Percentiles rank a stretch among this genome's conserved stretches.
These are phyloP conservation scores for Leonotis leonurus DNA, from an alignment of 257 asterid genomes.

Conservation along the genomic window DNA sequence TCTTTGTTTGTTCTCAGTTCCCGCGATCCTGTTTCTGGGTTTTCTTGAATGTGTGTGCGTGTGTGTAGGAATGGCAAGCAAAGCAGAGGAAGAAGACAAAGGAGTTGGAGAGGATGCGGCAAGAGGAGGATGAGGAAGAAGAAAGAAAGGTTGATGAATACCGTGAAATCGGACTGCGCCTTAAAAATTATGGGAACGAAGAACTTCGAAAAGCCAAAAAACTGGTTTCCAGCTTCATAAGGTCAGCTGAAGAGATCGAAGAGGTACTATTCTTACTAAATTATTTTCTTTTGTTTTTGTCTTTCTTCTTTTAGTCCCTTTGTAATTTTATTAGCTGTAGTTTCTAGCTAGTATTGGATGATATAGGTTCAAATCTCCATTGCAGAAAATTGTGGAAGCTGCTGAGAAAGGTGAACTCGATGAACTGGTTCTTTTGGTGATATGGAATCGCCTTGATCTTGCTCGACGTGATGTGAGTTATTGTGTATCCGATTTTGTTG, in stretches of 20 bases:
- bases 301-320: neutral
- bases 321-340: neutral
- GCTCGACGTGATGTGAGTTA: constrained; percentile 91
- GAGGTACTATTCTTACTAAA: constrained; percentile 44
- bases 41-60: neutral
- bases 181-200: constrained; percentile 65
- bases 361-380: neutral
- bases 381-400: constrained; percentile 95
- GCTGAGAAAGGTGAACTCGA: constrained; percentile 87
- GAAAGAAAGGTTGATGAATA: constrained; percentile 76
- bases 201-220: constrained; percentile 74
- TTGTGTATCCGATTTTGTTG: neutral
- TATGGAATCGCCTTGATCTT: constrained; percentile 93
- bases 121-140: constrained; percentile 80
- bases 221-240: constrained; percentile 77
- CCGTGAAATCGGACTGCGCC: constrained; percentile 58
- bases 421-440: constrained; percentile 78
- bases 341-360: neutral
- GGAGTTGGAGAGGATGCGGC: constrained; percentile 54
- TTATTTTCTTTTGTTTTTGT: neutral
- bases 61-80: constrained; percentile 93
- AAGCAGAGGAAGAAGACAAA: constrained; percentile 83
- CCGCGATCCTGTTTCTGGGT: neutral
- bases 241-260: constrained; percentile 92
- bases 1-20: neutral